Base-by-base conservation (phyloP, 2,329 filamentous ascomycete genomes). In the Hawksworthiomyces lignivorus region DNA sequence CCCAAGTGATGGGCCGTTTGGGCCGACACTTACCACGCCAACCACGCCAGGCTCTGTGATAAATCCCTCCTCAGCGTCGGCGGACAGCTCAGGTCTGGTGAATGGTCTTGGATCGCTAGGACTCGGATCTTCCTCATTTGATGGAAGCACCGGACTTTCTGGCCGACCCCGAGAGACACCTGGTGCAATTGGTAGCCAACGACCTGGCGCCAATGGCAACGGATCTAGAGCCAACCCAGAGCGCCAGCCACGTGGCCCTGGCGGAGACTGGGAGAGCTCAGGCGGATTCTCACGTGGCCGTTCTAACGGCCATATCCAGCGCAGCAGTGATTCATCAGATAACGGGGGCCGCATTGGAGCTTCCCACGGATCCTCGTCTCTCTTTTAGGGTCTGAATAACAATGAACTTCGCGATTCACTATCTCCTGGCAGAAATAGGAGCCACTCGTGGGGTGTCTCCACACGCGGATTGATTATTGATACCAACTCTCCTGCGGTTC, bases 181-280 rank as follows among this genome's bases (percentile, higher is more conserved):
- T 8, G 78, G 78, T 5, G 75, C 78, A 10, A 82, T 82, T 39
- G 78, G 78, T 39, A 82, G 78, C 61, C 78, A 82, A 57, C 69
- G 78, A 34, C 76, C 77, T 7, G 62, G 69, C 12, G 65, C 72
- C 12, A 71, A 66, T 45, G 64, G 66, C 20, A 55, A 57, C 38
- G 66, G 56, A 40, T 60, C 54, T 43, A 62, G 65, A 39, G 46
- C 57, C 60, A 62, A 67, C 63, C 75, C 76, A 4, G 77, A 82
- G 51, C 67, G 77, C 45, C 77, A 82, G 59, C 77, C 77, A n/a
- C 69, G 76, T 20, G 76, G 75, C 20, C 77, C 78, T 2, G 74
- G 77, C 54, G 52, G 50, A 8, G 60, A 62, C n/a, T 81, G 77
- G 77, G 75, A 78, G 56, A 64, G 62, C 33, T 64, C 61, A 22